A percentile compares a stretch with the other conserved stretches of the same genome.
These are phyloP conservation scores for Plantago major DNA, from an alignment of 257 asterid species.

Conservation along the genomic window DNA sequence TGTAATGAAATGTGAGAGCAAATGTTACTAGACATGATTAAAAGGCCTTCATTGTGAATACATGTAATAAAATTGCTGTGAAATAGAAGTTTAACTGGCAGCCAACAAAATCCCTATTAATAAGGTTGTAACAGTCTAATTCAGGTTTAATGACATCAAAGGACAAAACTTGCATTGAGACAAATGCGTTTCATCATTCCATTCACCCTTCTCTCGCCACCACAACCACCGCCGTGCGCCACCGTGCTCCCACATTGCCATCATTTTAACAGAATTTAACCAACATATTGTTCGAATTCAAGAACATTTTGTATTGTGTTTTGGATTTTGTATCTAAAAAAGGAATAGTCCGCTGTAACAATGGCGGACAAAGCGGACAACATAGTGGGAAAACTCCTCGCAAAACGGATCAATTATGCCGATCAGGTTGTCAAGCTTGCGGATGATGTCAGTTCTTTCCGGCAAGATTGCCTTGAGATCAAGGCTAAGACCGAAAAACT, in stretches of 20 bases:
- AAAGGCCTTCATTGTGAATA: too few relatives aligned
- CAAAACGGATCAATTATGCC: constrained; percentile 59
- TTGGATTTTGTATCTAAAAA: not conserved
- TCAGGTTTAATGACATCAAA: constrained; percentile 5
- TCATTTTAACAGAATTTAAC: not conserved
- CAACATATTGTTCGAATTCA: not conserved
- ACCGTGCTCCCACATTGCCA: constrained; percentile 5
- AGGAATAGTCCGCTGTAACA: constrained; percentile 42
- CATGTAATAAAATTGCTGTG: too few relatives aligned
- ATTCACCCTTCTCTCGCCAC: constrained; percentile 8
- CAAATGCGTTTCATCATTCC: constrained; percentile 39
- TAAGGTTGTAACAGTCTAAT: constrained; percentile 33
- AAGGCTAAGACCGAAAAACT: constrained; percentile 47
- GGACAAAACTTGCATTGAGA: constrained; percentile 14
- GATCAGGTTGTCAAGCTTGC: constrained; percentile 52
- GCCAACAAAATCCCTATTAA: constrained; percentile 28
- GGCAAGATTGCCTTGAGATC: constrained; percentile 52
- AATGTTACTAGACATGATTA: too few relatives aligned
- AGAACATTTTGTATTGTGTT: not conserved
- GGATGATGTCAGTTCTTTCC: constrained; percentile 44
- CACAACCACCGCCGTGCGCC: constrained; percentile 24
- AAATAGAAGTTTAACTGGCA: not conserved
- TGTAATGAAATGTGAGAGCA: too few relatives aligned
- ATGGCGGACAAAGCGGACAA: constrained; percentile 78
- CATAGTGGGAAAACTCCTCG: constrained; percentile 58